phyloP scores from a whole-genome alignment of 495 filamentous ascomycete genomes.

The Hypomontagnella submonticulosa region DNA sequence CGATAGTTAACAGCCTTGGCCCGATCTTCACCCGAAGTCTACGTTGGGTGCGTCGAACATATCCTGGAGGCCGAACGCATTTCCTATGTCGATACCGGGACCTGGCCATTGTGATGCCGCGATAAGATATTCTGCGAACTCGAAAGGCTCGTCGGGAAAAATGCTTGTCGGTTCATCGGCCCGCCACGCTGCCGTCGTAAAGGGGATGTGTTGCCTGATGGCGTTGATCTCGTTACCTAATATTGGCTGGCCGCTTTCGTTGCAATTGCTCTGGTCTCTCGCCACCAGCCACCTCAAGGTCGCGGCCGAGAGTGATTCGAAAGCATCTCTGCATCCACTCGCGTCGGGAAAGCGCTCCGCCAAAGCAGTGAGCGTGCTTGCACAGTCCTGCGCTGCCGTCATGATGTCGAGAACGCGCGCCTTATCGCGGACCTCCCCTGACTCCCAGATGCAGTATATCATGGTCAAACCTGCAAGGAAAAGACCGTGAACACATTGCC shows the following conservation, averaged over 20 bases:
- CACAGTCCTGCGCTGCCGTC: conserved; percentile 37
- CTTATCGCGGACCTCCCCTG: conserved; percentile 39
- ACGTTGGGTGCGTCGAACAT: conserved; percentile 6
- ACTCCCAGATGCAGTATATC: conserved; percentile 43
- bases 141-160: conserved; percentile 29
- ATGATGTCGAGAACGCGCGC: conserved; percentile 30
- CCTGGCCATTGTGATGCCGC: conserved; percentile 27
- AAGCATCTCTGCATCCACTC: conserved; percentile 39
- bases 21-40: conserved; percentile 12
- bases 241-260: conserved; percentile 5
- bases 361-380: conserved; percentile 41
- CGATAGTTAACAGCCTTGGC: background rate
- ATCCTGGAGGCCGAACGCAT: conserved; percentile 15
- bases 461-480: conserved; percentile 43
- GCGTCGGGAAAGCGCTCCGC: conserved; percentile 42
- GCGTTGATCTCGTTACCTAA: conserved; percentile 23
- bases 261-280: conserved; percentile 23
- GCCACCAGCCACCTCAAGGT: conserved; percentile 41
- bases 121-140: conserved; percentile 30
- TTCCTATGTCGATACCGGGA: conserved; percentile 10
- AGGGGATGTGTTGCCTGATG: conserved; percentile 24
- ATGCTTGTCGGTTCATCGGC: conserved; percentile 27
- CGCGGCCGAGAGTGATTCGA: conserved; percentile 40
- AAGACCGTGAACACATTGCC: conserved; percentile 42
- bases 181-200: conserved; percentile 23